Evolutionary conservation across 2,329 filamentous ascomycete genomes (phyloP).

Genomic region (Hymenoscyphus occultus): DNA sequence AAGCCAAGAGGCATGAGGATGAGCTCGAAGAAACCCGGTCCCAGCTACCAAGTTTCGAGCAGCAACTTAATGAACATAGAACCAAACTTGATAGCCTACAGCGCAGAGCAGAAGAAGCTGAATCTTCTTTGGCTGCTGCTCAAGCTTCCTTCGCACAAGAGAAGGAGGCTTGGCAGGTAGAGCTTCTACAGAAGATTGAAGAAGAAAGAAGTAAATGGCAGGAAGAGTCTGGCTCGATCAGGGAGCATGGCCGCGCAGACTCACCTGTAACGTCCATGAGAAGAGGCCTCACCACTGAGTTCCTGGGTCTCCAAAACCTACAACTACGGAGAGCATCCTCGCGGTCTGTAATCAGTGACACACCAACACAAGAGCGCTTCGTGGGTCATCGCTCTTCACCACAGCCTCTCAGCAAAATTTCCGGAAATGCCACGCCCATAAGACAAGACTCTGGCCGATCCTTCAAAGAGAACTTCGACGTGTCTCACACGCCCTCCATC

Average conservation of each 20-base stretch:
- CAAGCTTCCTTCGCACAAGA: conserved; percentile 56
- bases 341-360: conserved; percentile 34
- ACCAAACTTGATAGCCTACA: conserved; percentile 60
- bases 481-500: conserved; percentile 27
- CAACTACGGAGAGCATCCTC: conserved; percentile 32
- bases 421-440: conserved; percentile 32
- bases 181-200: conserved; percentile 57
- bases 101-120: conserved; percentile 61
- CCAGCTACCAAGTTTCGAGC: conserved; percentile 60
- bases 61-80: conserved; percentile 60
- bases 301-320: conserved; percentile 39
- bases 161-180: conserved; percentile 55
- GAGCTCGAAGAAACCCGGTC: conserved; percentile 71
- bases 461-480: conserved; percentile 28
- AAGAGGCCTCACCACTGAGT: conserved; percentile 35
- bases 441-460: conserved; percentile 35
- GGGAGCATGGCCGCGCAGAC: conserved; percentile 34
- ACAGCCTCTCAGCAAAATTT: conserved; percentile 27
- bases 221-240: conserved; percentile 40
- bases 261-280: conserved; percentile 34
- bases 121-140: conserved; percentile 60
- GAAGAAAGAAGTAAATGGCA: conserved; percentile 62
- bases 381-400: conserved; percentile 29
- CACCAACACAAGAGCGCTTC: conserved; percentile 22
- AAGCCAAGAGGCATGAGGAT: conserved; percentile 63